Percentiles rank a stretch among this genome's conserved stretches.
Conservation (phyloP, 2,329 filamentous ascomycete genomes). For the Teratosphaeria zuluensis region DNA sequence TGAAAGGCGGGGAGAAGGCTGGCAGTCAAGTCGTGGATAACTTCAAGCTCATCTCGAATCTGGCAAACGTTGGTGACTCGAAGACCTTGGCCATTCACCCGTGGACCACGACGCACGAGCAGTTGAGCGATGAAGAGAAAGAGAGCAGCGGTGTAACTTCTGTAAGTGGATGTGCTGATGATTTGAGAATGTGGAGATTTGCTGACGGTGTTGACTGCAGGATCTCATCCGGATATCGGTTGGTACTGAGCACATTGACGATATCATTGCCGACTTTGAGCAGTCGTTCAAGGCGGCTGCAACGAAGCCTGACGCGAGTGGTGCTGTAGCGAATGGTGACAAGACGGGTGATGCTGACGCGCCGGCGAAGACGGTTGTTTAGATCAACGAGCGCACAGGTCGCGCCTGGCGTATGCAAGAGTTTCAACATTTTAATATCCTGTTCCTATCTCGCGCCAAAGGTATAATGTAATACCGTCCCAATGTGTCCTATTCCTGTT, state of each 20-base stretch:
- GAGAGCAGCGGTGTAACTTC: constrained; percentile 65
- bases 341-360: constrained; percentile 14
- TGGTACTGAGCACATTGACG: constrained; percentile 92
- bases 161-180: constrained; percentile 14
- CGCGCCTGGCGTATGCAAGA: not conserved
- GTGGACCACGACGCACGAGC: constrained; percentile 91
- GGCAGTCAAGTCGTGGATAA: constrained; percentile 84
- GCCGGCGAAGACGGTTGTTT: constrained; percentile 15
- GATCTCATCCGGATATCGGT: constrained; percentile 93
- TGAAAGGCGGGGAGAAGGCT: constrained; percentile 76
- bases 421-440: not conserved
- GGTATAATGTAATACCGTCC: too few relatives aligned
- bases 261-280: constrained; percentile 92
- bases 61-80: constrained; percentile 91
- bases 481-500: too few relatives aligned
- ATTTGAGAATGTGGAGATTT: not conserved
- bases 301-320: constrained; percentile 30
- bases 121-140: constrained; percentile 76
- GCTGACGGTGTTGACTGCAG: constrained; percentile 29
- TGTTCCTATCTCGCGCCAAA: not conserved
- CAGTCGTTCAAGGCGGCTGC: constrained; percentile 64
- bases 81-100: constrained; percentile 94
- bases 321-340: constrained; percentile 15
- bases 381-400: not conserved
- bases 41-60: constrained; percentile 90